Base-by-base conservation (phyloP, 2,329 filamentous ascomycete genomes). In the Westerdykella aurantiaca region DNA sequence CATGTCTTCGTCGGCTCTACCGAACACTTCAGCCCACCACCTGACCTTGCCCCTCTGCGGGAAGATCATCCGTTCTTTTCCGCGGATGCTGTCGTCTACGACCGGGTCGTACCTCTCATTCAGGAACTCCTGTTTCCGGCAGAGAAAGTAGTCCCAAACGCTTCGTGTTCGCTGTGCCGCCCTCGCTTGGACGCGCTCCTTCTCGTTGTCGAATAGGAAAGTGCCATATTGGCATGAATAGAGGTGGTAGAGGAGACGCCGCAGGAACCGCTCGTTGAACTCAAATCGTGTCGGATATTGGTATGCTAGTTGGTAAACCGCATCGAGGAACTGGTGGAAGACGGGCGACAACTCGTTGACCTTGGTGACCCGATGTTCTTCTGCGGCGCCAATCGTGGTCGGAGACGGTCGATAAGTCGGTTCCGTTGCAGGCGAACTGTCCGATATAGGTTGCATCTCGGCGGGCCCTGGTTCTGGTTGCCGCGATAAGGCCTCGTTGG, bases 151-250 rank as follows among this genome's bases (percentile, higher is more conserved):
- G 54, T 93, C 86, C 93, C 93, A 98, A 1, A 96, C 93, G 17
- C 88, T 95, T 3, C 85, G 78, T 3, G 89, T 95, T 42, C 80
- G 77, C 56, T 89, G 82, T 33, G 75, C 72, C 1, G 86, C 82
- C 22, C 74, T 76, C 17, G 80, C 78, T 35, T 93, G 85, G 13
- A 80, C 72, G 3, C 93, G 83, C 58, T 95, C 86, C 60, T 89
- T 93, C 66, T 98, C 93, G 44, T 82, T 94, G 69, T 98, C 96
- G 69, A 87, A 95, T 5, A 98, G 75, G 64, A 98, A 98, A 0
- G 91, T 96, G 37, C 93, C 93, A 51, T 96, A 98, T 64, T 98
- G 93, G 53, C 90, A 95, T 0, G 91, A 91, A 63, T 97, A 91
- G 1, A 95, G 78, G 64, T 98, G 93, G 62, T 97, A 98, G 1